Percentiles rank a stretch among this genome's conserved stretches.
phyloP scores from a whole-genome alignment of 1,139 yeast genomes.

The Nakaseomyces kungkrabaensis region DNA sequence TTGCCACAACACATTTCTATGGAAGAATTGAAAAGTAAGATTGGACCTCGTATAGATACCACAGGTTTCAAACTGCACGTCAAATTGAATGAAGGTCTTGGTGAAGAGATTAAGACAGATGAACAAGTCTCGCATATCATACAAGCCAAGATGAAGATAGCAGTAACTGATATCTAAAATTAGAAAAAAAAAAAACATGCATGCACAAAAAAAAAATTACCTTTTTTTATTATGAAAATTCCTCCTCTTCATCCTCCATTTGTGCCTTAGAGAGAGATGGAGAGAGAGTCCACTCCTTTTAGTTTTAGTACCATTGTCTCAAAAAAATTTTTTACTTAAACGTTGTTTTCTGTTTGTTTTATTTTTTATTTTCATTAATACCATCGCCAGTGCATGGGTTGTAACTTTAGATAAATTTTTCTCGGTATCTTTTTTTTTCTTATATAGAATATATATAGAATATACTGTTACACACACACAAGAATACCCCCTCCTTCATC shows the following conservation, averaged over 20 bases:
- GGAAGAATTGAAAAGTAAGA: constrained; percentile 50
- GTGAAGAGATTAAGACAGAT: constrained; percentile 29
- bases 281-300: background rate
- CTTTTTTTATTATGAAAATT: too few relatives aligned
- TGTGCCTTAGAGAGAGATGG: too few relatives aligned
- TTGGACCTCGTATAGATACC: constrained; percentile 50
- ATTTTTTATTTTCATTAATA: background rate
- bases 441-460: too few relatives aligned
- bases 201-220: background rate
- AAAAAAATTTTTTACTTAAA: background rate
- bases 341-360: background rate
- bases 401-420: background rate
- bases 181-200: background rate
- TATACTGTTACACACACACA: too few relatives aligned
- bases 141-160: constrained; percentile 30
- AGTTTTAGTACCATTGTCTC: background rate
- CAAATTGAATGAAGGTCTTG: constrained; percentile 24
- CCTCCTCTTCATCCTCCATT: background rate
- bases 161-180: constrained; percentile 21
- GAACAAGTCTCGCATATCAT: constrained; percentile 29
- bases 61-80: constrained; percentile 30
- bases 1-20: constrained; percentile 55
- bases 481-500: too few relatives aligned
- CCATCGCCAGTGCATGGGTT: background rate
- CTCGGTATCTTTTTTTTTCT: too few relatives aligned